These are phyloP conservation scores for Cordia subcordata DNA, from an alignment of 257 asterid genomes.

Conservation along the genomic window DNA sequence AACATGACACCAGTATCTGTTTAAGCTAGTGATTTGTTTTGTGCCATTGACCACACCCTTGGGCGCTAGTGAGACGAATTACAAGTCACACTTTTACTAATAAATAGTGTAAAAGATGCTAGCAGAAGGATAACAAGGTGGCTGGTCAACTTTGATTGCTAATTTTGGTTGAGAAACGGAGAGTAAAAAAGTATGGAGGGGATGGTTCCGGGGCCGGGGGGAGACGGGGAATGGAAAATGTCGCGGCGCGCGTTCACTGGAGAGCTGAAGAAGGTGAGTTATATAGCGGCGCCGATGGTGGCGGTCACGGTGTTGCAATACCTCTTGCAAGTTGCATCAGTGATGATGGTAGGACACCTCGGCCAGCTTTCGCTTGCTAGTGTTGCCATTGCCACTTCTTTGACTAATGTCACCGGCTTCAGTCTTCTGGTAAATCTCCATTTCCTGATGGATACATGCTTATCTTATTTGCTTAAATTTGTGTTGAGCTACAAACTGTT, in stretches of 20 bases:
- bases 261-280: slow-evolving; percentile 36
- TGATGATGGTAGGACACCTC: slow-evolving; percentile 48
- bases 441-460: neutral
- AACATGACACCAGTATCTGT: too few relatives aligned
- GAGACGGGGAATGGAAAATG: slow-evolving; percentile 13
- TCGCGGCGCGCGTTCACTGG: slow-evolving; percentile 14
- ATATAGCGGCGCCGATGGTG: slow-evolving; percentile 48
- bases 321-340: slow-evolving; percentile 33
- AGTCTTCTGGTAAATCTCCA: slow-evolving; percentile 32
- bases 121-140: too few relatives aligned
- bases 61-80: too few relatives aligned
- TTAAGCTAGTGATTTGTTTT: too few relatives aligned
- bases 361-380: slow-evolving; percentile 35
- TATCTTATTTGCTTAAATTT: neutral
- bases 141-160: too few relatives aligned
- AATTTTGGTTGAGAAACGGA: neutral
- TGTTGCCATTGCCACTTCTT: slow-evolving; percentile 43
- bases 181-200: neutral
- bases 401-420: slow-evolving; percentile 41
- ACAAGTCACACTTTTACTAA: too few relatives aligned
- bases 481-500: too few relatives aligned
- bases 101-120: too few relatives aligned
- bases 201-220: slow-evolving; percentile 11
- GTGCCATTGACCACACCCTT: too few relatives aligned
- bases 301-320: slow-evolving; percentile 37